Evolutionary conservation across 805 yeast genomes (phyloP), one percentile per base, ranked within the genome.

Genomic region (Candida suzukii): DNA sequence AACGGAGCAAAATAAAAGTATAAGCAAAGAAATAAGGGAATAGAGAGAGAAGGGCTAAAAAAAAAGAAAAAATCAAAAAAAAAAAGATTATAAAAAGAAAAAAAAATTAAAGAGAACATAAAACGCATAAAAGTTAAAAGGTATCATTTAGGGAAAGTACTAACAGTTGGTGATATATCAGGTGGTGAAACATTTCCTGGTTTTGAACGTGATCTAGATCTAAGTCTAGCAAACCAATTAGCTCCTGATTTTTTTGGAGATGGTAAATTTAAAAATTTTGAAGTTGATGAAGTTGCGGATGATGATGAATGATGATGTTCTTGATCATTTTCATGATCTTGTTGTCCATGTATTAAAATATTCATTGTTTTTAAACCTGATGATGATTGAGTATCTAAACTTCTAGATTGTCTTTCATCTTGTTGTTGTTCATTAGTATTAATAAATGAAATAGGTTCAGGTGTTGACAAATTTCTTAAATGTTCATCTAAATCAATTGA

Each of bases 161-260:
- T 11, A 4, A 12, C 29, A 13, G 29, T 26, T 10, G 29, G 29
- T 13, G 29, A 26, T 4, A 26, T 12, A 26, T 26, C n/a, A 26
- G 29, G 9, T 10, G 29, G 29, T 26, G 29, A 26, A 8, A 5
- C 14, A 26, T 4, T 12, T 34, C 60, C 45, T 13, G 60, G 66
- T 24, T 70, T 64, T 37, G 60, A 52, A 27, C 60, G 46, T 13
- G 60, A 67, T 24, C 70, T 64, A 36, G 60, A 67, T 24, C 70
- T 64, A 36, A 71, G 46, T 47, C 69, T 63, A 42, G 60, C 69
- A 45, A 72, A 67, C 78, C 78, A 74, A 7, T 67, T 60, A n/a
- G n/a, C n/a, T 21, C 58, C 66, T 38, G 64, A 57, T 35, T 61
- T 66, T 28, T 42, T 60, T 51, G 35, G 35, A 12, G 35, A 26